Evolutionary conservation across 2,329 filamentous ascomycete genomes (phyloP), one percentile per base, ranked within the genome.

Genomic region (Calonectria ilicicola): DNA sequence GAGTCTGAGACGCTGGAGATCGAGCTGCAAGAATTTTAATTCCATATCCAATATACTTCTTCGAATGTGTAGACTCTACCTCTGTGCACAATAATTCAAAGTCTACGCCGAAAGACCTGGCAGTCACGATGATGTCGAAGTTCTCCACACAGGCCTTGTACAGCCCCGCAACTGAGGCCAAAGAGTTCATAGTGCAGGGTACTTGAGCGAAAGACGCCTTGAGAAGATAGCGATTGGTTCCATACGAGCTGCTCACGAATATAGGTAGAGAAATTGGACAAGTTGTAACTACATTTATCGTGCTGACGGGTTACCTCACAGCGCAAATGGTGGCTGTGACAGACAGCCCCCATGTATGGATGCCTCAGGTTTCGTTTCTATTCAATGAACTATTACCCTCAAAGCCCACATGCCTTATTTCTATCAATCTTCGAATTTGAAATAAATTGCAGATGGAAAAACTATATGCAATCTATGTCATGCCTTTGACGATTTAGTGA

Each of bases 61-160:
- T 14, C 3, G 15, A 8, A 32, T 17, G 5, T 19, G 15, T 51
- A 12, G 15, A 9, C 19, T 38, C 6, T 67, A 70, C 68, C 35
- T 66, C 35, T 5, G 69, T 67, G 32, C 69, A 71, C 23, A 70
- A 53, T 17, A 70, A 26, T 21, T 70, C 68, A 51, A 70, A 70
- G 8, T 70, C 69, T 7, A 44, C 27, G 23, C 64, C 19, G 26
- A 66, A 71, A 35, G 65, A 35, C 9, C 27, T 51, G 17, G 62
- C 49, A 17, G 35, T 44, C 1, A 70, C 68, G 10, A 70, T 53
- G 15, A 70, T 70, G 23, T 70, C 68, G 38, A 70, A 70, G 62
- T 66, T 70, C 42, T 70, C 38, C 9, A 66, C 58, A 21, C 68
- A 70, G 2, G 63, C 40, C 12, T 29, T 70, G 32, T 66, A 70